Evolutionary conservation across 768 basidiomycete species (phyloP).

Genomic region (Russula sp.): DNA sequence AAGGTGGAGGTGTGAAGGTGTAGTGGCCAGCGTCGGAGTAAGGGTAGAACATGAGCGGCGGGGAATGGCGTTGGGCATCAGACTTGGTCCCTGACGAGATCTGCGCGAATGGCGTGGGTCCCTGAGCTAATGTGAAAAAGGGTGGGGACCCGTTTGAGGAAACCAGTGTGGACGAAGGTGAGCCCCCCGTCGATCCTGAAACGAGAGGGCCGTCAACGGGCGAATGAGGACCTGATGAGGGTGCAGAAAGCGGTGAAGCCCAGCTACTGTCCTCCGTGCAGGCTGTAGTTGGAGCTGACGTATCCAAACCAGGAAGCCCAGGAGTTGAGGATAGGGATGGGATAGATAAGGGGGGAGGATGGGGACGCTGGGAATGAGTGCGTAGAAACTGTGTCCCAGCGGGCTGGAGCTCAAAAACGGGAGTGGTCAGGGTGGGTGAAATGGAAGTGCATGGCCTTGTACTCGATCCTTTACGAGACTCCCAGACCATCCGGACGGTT

Average conservation of each 20-base stretch:
- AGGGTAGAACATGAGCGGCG: conserved; percentile 19
- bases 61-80: conserved; percentile 10
- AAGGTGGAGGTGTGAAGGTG: conserved; percentile 19
- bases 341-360: conserved; percentile 24
- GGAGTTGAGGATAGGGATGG: conserved; percentile 11
- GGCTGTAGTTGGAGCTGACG: conserved; percentile 16
- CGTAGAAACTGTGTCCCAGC: conserved; percentile 15
- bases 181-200: conserved; percentile 13
- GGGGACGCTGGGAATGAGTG: conserved; percentile 17
- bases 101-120: conserved; percentile 18
- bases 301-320: conserved; percentile 12
- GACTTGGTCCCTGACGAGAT: conserved; percentile 11
- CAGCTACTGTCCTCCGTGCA: conserved; percentile 22
- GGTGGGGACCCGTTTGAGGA: conserved; percentile 19
- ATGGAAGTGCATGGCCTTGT: neutral
- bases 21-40: conserved; percentile 20
- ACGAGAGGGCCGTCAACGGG: conserved; percentile 8
- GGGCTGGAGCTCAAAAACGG: conserved; percentile 16
- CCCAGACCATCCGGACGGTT: conserved; percentile 47
- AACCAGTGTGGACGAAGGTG: conserved; percentile 20
- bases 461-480: conserved; percentile 28
- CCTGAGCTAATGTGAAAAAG: conserved; percentile 20
- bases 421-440: conserved; percentile 4
- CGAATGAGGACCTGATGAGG: conserved; percentile 21
- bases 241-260: conserved; percentile 22